Percentiles rank a stretch among this genome's conserved stretches.
Evolutionary conservation across 2,329 filamentous ascomycete genomes (phyloP).

Genomic region (Periglandula ipomoeae): DNA sequence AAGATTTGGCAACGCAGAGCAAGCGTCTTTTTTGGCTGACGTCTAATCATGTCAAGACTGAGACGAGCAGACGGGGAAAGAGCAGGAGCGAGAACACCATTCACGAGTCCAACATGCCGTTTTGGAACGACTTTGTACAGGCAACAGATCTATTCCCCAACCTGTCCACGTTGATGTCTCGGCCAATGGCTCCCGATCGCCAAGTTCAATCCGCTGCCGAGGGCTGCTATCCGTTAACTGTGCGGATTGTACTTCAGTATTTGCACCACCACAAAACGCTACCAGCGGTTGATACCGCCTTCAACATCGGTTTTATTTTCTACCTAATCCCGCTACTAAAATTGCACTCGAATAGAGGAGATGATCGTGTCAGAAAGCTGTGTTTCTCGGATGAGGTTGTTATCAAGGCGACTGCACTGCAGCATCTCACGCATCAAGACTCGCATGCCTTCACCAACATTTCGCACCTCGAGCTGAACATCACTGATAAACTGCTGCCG

Average conservation of each 20-base stretch:
- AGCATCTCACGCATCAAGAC: neutral
- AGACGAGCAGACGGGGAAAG: neutral
- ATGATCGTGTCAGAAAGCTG: neutral
- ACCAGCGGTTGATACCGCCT: neutral
- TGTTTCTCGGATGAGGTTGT: neutral
- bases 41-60: neutral
- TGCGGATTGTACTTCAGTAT: neutral
- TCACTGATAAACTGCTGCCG: neutral
- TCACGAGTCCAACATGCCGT: neutral
- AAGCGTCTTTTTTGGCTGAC: neutral
- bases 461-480: neutral
- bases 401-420: neutral
- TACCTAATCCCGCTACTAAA: neutral
- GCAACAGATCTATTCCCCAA: neutral
- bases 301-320: neutral
- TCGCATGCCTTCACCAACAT: neutral
- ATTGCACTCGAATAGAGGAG: neutral
- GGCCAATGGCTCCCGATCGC: neutral
- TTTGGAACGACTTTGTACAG: neutral
- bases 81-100: neutral
- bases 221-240: neutral
- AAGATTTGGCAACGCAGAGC: neutral
- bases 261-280: neutral
- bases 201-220: neutral
- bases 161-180: neutral